Base-by-base conservation (phyloP, 2,329 filamentous ascomycete genomes). In the Nakataea oryzae region DNA sequence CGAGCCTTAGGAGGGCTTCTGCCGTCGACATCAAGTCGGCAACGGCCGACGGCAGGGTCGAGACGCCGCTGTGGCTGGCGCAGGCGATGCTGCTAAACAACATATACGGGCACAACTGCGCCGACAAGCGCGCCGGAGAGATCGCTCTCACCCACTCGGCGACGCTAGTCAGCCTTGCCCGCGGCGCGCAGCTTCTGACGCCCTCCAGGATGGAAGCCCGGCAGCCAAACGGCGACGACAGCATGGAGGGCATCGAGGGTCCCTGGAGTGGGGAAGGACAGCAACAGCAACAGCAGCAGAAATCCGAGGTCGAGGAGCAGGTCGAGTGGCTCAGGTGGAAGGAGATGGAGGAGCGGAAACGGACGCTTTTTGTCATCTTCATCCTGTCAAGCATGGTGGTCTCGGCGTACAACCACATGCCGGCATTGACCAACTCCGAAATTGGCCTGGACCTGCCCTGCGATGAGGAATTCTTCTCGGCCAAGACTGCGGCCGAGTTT, bases 81-180 rank as follows among this genome's bases (percentile, higher is more conserved):
- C 95, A 97, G 74, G 91, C 93, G 0, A 97, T 97, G 93, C 79
- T 97, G 11, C 81, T 99, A 60, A 97, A 96, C 71, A 90, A 97
- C 50, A 90, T 97, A 21, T 97, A 96, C 71, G 93, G 93, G 17
- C 91, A 97, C 73, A 96, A 96, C 67, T 96, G 92, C 72, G 91
- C 90, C 50, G 93, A 97, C 72, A 93, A 96, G 76, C 88, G 86
- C 61, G 89, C 91, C 27, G 91, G 90, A 64, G 92, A 97, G 71
- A 96, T 96, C 69, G 93, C 93, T 1, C 93, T 89, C 65, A 96
- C 90, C 1, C 93, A 97, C 72, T 96, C 91, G 71, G 90, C 92
- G 9, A 91, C 93, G 26, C 78, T 99, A 55, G 91, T 97, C 61
- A 96, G 91, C 72, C 84, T 99, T 60, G 92, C 93, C 4, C 88